Percentiles rank a stretch among this genome's conserved stretches.
These are phyloP conservation scores for Desmodesmus armatus DNA, from an alignment of 139 green algal genomes.

Conservation along the genomic window DNA sequence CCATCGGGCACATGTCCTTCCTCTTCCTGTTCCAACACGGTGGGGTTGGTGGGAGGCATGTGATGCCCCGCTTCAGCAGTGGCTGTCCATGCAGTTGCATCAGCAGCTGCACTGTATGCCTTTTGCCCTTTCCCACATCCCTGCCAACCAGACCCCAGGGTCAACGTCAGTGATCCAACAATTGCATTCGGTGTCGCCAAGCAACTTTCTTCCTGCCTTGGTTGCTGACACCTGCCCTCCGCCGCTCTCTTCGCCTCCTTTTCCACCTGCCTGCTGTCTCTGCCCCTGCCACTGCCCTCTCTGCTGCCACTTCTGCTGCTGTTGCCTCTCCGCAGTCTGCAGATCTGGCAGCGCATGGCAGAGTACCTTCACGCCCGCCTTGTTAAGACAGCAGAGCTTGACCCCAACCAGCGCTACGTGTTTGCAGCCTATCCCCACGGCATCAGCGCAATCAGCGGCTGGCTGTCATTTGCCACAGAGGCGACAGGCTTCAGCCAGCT, in stretches of 20 bases:
- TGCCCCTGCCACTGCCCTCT: background rate
- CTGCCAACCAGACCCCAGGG: no score
- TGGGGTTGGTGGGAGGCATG: background rate
- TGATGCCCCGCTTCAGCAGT: background rate
- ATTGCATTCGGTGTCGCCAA: no score
- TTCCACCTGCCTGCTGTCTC: background rate
- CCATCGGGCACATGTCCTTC: background rate
- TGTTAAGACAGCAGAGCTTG: conserved; percentile 67
- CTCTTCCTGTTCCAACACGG: background rate
- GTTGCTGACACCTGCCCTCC: background rate
- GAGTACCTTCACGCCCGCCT: conserved; percentile 62
- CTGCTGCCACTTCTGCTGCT: background rate
- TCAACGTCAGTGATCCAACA: no score
- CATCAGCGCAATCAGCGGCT: conserved; percentile 56
- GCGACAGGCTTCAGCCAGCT: conserved; percentile 52
- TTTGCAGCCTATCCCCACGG: conserved; percentile 68
- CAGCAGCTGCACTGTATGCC: no score
- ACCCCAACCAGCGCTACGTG: conserved; percentile 60
- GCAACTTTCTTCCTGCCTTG: background rate
- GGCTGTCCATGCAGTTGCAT: background rate
- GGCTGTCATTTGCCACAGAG: conserved; percentile 64
- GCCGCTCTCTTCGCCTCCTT: background rate
- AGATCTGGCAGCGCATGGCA: conserved; percentile 59
- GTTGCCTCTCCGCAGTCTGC: conserved; percentile 48
- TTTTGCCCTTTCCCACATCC: no score